These are phyloP conservation scores for Stemphylium beticola DNA, from an alignment of 2,329 filamentous ascomycete genomes.

Conservation along the genomic window DNA sequence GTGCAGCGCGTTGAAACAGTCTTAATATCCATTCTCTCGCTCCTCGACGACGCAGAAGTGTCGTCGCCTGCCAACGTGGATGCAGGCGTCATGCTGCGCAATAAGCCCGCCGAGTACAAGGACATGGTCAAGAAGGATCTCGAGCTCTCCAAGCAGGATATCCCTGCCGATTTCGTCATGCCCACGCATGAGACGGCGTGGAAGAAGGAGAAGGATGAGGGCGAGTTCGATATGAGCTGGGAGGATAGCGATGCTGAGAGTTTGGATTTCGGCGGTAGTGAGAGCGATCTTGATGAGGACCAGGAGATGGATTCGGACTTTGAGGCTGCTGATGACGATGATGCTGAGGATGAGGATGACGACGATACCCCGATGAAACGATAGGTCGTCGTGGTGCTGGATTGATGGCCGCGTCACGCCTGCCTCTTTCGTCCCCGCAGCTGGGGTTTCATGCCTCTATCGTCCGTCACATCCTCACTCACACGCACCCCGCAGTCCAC, in stretches of 20 bases:
- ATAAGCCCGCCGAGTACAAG: conserved; percentile 73
- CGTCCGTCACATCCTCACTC: neutral
- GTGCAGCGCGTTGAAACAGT: conserved; percentile 95
- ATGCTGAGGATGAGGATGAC: conserved; percentile 40
- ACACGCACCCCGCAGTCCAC: neutral
- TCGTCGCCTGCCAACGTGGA: conserved; percentile 95
- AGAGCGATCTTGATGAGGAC: conserved; percentile 61
- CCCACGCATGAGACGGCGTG: conserved; percentile 72
- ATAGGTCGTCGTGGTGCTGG: neutral
- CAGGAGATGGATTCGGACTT: conserved; percentile 65
- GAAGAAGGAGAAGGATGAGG: conserved; percentile 66
- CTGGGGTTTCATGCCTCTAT: neutral
- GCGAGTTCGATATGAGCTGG: conserved; percentile 62
- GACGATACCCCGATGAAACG: conserved; percentile 26
- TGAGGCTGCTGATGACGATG: conserved; percentile 60
- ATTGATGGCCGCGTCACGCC: neutral
- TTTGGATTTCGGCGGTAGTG: conserved; percentile 68
- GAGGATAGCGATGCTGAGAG: conserved; percentile 63
- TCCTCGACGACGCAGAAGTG: conserved; percentile 93
- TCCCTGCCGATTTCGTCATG: conserved; percentile 81
- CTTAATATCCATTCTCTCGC: conserved; percentile 85
- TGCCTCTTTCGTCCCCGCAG: neutral
- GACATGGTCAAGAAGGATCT: conserved; percentile 72
- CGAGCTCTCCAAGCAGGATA: conserved; percentile 75
- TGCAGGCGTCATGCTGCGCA: conserved; percentile 83